Evolutionary conservation across 2,329 filamentous ascomycete species (phyloP).

Genomic region (Clarireedia monteithiana): DNA sequence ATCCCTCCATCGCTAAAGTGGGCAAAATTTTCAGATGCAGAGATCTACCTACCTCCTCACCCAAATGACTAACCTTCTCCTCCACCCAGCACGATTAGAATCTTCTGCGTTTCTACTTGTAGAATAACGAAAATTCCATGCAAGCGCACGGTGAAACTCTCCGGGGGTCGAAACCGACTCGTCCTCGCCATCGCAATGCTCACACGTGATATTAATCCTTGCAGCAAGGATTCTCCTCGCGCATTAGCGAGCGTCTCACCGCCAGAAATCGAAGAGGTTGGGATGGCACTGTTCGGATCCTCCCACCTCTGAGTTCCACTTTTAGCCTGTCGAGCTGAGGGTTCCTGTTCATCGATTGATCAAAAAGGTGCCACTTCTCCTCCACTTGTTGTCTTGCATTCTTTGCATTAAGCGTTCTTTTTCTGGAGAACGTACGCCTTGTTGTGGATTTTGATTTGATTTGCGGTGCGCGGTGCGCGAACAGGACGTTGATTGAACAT

Average conservation of each 20-base stretch:
- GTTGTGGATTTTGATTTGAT: neutral
- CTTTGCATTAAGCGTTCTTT: neutral
- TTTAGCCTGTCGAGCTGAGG: neutral
- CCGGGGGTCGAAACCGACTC: too few species aligned
- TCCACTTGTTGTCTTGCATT: slow-evolving; percentile 6
- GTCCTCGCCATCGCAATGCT: too few species aligned
- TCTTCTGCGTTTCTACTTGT: too few species aligned
- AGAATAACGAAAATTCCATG: too few species aligned
- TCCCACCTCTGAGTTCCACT: neutral
- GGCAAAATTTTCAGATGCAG: too few species aligned
- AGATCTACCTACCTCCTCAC: too few species aligned
- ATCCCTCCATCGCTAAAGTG: too few species aligned
- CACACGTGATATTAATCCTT: neutral
- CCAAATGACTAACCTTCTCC: too few species aligned
- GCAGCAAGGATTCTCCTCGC: neutral
- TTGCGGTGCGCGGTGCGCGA: neutral
- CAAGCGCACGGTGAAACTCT: too few species aligned
- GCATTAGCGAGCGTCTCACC: slow-evolving; percentile 2
- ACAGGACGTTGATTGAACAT: slow-evolving; percentile 6
- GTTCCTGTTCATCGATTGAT: neutral
- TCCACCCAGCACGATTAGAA: too few species aligned
- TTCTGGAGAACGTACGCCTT: neutral
- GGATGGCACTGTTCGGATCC: slow-evolving; percentile 1
- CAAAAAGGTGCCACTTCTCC: neutral
- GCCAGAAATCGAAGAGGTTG: slow-evolving; percentile 6